Conservation (phyloP, 495 filamentous ascomycete species). For the Daldinia loculata region DNA sequence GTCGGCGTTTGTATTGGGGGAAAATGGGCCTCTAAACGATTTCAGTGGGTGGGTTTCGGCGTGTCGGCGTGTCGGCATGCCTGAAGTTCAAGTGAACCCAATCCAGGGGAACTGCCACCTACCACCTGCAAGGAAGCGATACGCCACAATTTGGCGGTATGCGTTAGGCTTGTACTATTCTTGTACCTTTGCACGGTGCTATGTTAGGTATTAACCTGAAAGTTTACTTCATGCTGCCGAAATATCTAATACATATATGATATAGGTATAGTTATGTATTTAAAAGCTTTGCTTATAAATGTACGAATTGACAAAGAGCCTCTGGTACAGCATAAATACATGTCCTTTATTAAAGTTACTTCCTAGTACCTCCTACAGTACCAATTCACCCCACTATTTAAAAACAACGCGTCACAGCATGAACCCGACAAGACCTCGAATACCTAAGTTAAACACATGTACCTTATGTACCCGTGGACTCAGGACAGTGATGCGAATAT, state of each 20-base stretch:
- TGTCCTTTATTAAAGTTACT: not conserved
- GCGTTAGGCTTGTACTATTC: not conserved
- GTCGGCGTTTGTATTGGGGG: constrained; percentile 35
- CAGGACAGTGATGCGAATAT: not conserved
- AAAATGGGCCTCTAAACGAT: constrained; percentile 28
- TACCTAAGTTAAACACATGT: not conserved
- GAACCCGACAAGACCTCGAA: constrained; percentile 2
- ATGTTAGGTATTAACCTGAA: not conserved
- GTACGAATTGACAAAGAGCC: not conserved
- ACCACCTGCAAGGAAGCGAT: constrained; percentile 33
- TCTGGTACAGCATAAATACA: not conserved
- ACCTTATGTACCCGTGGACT: not conserved
- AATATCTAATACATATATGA: not conserved
- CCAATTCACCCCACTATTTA: constrained; percentile 22
- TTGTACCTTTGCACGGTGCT: constrained; percentile 9
- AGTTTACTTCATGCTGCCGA: not conserved
- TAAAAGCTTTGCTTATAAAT: not conserved
- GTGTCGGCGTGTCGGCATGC: constrained; percentile 24
- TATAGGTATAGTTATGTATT: no score
- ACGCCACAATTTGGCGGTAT: constrained; percentile 24
- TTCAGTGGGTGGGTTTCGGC: constrained; percentile 36
- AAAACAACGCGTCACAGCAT: constrained; percentile 16
- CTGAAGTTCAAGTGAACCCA: constrained; percentile 31
- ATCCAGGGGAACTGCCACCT: constrained; percentile 29
- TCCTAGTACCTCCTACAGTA: not conserved